A percentile compares a stretch with the other conserved stretches of the same genome.
These are phyloP conservation scores for Aspergillus mulundensis DNA, from an alignment of 495 filamentous ascomycete species.

Conservation along the genomic window DNA sequence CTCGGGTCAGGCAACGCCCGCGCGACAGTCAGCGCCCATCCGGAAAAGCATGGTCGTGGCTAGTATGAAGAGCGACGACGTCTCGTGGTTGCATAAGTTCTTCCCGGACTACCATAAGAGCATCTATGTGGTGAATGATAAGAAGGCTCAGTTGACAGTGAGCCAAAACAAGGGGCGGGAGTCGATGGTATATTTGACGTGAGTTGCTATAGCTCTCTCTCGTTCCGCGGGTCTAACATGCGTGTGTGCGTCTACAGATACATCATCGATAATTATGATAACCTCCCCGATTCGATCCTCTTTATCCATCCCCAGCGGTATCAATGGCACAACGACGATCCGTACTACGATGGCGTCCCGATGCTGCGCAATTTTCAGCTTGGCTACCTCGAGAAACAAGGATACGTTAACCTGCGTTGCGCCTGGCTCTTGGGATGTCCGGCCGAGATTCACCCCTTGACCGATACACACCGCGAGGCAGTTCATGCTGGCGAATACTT, in stretches of 20 bases:
- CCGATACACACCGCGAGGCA: constrained; percentile 38
- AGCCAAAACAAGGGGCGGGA: constrained; percentile 53
- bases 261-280: constrained; percentile 62
- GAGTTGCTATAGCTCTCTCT: constrained; percentile 28
- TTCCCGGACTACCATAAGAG: constrained; percentile 48
- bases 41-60: constrained; percentile 54
- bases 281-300: constrained; percentile 53
- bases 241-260: constrained; percentile 31
- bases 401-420: constrained; percentile 66
- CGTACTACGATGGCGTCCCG: constrained; percentile 45
- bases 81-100: constrained; percentile 51
- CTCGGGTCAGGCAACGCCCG: constrained; percentile 27
- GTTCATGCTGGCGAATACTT: constrained; percentile 49
- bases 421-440: constrained; percentile 61
- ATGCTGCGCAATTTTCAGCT: constrained; percentile 52
- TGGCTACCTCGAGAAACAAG: constrained; percentile 49
- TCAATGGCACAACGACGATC: constrained; percentile 61
- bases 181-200: constrained; percentile 57
- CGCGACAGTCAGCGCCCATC: constrained; percentile 14
- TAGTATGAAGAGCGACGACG: constrained; percentile 49
- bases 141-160: constrained; percentile 44
- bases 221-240: not conserved
- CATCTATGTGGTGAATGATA: constrained; percentile 51
- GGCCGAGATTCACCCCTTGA: constrained; percentile 50
- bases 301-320: constrained; percentile 60